Base-by-base conservation (phyloP, 164 flowering plant species). In the Sedum album region DNA sequence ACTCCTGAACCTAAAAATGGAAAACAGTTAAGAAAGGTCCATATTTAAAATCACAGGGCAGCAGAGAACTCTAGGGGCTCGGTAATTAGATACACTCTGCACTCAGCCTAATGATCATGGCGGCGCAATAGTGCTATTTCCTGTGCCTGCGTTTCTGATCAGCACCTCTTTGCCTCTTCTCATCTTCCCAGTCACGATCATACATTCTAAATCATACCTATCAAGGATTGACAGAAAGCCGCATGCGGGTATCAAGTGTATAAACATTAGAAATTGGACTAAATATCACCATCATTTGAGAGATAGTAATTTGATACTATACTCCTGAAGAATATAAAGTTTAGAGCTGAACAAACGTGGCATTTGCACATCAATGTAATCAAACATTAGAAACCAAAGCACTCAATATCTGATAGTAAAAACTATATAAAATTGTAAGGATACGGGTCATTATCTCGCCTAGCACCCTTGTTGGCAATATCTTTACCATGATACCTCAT, bases 181-280 rank as follows among this genome's bases (percentile, higher is more conserved):
- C 99, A 7, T 95, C 99, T 14, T 92, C 97, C 97, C 97, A 95
- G 33, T 95, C 99, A 26, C 97, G 84, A 15, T 95, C 99, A 68
- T 88, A 88, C 73, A 83, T 77, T 26, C 99, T 93, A 73, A 65
- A 68, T 26, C 25, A 48, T 46, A 67, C 67, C 33, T 33, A 71
- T 89, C 74, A 87, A 88, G 92, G 85, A 68, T 11, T n/a, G 3
- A 57, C 33, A 28, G 39, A 30, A 70, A 62, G 13, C 31, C 18
- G 30, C 60, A 2, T 8, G 20, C 6, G 2, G n/a, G 33, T 4
- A 6, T 11, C 28, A 26, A 44, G 17, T 42, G 46, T 7, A 18
- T 44, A 31, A 60, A 70, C 28, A 31, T n/a, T 8, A 36, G 7
- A n/a, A 14, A 1, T 31, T 62, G 66, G 31, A 62, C 10, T 6